Base-by-base conservation (phyloP, 192 early-diverging fungal genomes). In the Spizellomyces sp. region DNA sequence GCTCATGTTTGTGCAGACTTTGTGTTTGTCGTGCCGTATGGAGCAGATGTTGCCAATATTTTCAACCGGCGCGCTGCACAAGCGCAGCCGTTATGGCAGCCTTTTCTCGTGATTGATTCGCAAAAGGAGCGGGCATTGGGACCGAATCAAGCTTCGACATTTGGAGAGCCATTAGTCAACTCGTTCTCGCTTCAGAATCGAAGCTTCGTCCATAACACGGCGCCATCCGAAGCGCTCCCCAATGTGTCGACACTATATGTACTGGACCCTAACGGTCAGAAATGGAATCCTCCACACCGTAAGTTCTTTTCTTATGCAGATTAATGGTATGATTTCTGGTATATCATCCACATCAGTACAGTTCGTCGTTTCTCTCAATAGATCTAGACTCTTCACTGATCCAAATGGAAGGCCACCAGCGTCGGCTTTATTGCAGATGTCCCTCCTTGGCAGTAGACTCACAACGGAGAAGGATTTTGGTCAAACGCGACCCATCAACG, bases 31-130 rank as follows among this genome's bases (percentile, higher is more conserved):
- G 14, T 61, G 27, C 59, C 59, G 59, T 61, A 61, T 41, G 59
- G 59, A 17, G 12, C 59, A 15, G 59, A 12, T 61, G 59, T 61
- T 61, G 59, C 59, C 12, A 61, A 12, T 10, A 12, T 41, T 17
- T 61, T 61, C 59, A 61, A 27, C 21, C 12, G n/a, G 14, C 50
- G 12, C 12, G 14, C 50, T n/a, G 12, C 50, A 54, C 17, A n/a
- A 54, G 14, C 50, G 12, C 12, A 12, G 17, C 50, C 50, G 17
- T n/a, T 19, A 54, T 54, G 50, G 50, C 50, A 12, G 4, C 17
- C 17, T 54, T 12, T 19, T 54, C 50, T 19, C 50, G 50, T 54
- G 4, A 12, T 12, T 54, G 50, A 54, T 54, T 12, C 50, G 50
- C 50, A 54, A 36, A 36, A 36, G 27, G 27, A 36, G 3, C 27